Evolutionary conservation across 805 yeast species (phyloP).

Genomic region (Torulaspora microellipsoides): DNA sequence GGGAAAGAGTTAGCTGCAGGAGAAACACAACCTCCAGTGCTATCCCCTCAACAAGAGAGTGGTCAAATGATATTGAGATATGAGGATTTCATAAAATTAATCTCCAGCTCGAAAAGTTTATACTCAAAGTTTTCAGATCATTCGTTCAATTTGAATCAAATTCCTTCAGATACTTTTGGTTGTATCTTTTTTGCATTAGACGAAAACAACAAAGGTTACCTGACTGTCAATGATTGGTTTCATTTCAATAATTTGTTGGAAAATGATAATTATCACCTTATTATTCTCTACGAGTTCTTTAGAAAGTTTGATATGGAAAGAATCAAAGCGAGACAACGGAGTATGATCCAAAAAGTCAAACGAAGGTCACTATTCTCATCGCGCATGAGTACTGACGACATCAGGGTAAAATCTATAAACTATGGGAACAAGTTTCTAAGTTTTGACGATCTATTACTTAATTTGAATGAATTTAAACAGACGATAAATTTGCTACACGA

Average conservation of each 20-base stretch:
- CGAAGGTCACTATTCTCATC: slow-evolving; percentile 17
- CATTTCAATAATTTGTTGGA: slow-evolving; percentile 56
- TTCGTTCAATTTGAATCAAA: slow-evolving; percentile 44
- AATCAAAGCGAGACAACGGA: slow-evolving; percentile 10
- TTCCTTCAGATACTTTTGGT: slow-evolving; percentile 57
- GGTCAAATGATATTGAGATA: slow-evolving; percentile 34
- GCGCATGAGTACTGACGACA: slow-evolving; percentile 14
- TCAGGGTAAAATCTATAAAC: slow-evolving; percentile 33
- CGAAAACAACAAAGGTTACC: slow-evolving; percentile 59
- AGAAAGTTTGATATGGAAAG: slow-evolving; percentile 41
- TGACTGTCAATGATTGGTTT: slow-evolving; percentile 67
- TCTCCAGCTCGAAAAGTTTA: slow-evolving; percentile 31
- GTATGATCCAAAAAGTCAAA: slow-evolving; percentile 1
- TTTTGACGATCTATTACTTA: slow-evolving; percentile 36
- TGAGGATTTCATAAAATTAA: slow-evolving; percentile 35
- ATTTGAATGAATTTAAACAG: slow-evolving; percentile 29
- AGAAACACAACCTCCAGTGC: neutral
- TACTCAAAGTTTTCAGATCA: slow-evolving; percentile 35
- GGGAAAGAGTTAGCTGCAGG: neutral
- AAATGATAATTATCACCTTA: slow-evolving; percentile 45
- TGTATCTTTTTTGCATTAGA: slow-evolving; percentile 81
- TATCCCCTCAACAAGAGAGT: neutral
- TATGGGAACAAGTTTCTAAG: slow-evolving; percentile 37
- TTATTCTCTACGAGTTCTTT: slow-evolving; percentile 51
- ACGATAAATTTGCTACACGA: slow-evolving; percentile 35